Conservation (phyloP, 192 early-diverging fungal genomes). For the Coemansia sp. region DNA sequence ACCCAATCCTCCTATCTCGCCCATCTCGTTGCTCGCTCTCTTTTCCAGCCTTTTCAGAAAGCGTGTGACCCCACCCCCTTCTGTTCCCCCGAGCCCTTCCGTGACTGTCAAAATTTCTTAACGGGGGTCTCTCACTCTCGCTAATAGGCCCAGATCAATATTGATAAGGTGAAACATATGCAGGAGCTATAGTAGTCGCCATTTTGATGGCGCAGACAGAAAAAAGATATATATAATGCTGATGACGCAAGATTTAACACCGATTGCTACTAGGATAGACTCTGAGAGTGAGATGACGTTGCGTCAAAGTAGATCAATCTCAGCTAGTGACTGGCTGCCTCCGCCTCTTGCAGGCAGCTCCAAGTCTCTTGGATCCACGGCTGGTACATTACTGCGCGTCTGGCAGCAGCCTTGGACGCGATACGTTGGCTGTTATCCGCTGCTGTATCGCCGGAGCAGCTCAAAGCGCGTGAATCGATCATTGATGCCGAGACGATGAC, state of each 20-base stretch:
- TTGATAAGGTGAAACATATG: background rate
- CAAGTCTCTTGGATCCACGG: slow-evolving; percentile 42
- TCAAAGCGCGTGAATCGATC: slow-evolving; percentile 9
- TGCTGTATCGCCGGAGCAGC: background rate
- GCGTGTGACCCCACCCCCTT: slow-evolving; percentile 6
- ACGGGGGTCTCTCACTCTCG: background rate
- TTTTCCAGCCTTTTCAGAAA: background rate
- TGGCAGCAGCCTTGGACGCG: slow-evolving; percentile 21
- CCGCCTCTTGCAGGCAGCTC: slow-evolving; percentile 6
- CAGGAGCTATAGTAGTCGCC: background rate
- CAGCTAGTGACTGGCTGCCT: slow-evolving; percentile 1
- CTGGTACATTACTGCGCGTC: slow-evolving; percentile 37
- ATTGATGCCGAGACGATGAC: slow-evolving; percentile 17
- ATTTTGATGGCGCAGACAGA: background rate
- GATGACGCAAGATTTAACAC: background rate
- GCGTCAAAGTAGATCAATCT: background rate
- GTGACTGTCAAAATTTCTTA: background rate
- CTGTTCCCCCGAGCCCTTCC: slow-evolving; percentile 2
- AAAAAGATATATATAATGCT: background rate
- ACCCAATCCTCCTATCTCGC: background rate
- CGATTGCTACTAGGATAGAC: background rate
- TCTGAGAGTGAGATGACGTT: background rate
- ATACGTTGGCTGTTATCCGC: background rate
- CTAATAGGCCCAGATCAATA: background rate
- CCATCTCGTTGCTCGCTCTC: background rate